Percentiles rank a stretch among this genome's conserved stretches.
phyloP scores from a whole-genome alignment of 2,329 filamentous ascomycete genomes.

The Trematosphaeria pertusa region DNA sequence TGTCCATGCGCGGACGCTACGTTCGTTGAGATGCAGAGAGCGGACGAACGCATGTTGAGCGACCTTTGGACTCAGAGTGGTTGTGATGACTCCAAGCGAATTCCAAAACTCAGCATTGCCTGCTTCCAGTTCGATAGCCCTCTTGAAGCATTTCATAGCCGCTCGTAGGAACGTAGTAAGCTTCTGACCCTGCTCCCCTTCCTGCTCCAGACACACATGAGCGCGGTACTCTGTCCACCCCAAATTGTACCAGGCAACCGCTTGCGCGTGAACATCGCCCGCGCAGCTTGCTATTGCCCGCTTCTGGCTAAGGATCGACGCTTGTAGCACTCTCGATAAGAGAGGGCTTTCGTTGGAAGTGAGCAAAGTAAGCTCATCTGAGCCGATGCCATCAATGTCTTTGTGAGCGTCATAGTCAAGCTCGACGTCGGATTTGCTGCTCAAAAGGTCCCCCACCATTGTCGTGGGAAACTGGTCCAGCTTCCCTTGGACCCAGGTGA shows the following conservation, averaged over 20 bases:
- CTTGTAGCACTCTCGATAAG: slow-evolving; percentile 68
- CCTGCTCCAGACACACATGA: slow-evolving; percentile 68
- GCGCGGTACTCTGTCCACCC: slow-evolving; percentile 92
- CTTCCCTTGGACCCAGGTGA: slow-evolving; percentile 77
- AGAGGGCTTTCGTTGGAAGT: slow-evolving; percentile 18
- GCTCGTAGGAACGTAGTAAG: slow-evolving; percentile 78
- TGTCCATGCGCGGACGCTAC: slow-evolving; percentile 84
- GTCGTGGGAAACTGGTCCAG: slow-evolving; percentile 67
- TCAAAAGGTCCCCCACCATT: slow-evolving; percentile 66
- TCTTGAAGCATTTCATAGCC: slow-evolving; percentile 89
- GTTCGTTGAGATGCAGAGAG: slow-evolving; percentile 89
- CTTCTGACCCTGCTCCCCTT: slow-evolving; percentile 25
- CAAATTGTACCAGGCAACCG: slow-evolving; percentile 96
- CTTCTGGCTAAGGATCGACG: slow-evolving; percentile 85
- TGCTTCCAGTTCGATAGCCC: slow-evolving; percentile 92
- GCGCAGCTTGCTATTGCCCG: slow-evolving; percentile 77
- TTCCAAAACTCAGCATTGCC: slow-evolving; percentile 98
- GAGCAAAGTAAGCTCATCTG: slow-evolving; percentile 41
- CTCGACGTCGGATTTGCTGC: slow-evolving; percentile 55
- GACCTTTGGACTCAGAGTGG: slow-evolving; percentile 82
- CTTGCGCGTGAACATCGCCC: slow-evolving; percentile 82
- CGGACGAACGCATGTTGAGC: slow-evolving; percentile 93
- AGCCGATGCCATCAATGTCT: slow-evolving; percentile 71
- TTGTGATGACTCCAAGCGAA: slow-evolving; percentile 88
- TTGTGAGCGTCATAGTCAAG: slow-evolving; percentile 65